Base-by-base conservation (phyloP, 176 grass and related monocot species). In the Thinopyrum elongatum region DNA sequence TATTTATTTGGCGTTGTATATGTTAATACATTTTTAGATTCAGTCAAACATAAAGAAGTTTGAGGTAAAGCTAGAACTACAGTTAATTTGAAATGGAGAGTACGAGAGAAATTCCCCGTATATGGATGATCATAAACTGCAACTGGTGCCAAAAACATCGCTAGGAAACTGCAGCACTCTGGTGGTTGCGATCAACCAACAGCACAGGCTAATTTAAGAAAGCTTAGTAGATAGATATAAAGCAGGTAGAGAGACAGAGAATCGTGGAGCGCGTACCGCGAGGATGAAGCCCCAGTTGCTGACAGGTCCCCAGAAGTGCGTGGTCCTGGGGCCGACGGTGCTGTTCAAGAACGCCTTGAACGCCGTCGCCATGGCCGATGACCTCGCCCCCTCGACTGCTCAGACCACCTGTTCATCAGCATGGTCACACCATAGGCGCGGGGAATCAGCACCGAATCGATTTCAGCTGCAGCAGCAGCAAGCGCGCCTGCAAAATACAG, bases 281-380 rank as follows among this genome's bases (percentile, higher is more conserved):
- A 87, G 44, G 57, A 95, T 79, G n/a, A 95, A 91, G 35, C 94
- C 91, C 86, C 86, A 93, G 78, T 95, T 95, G 10, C 87, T 82
- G 81, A 95, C 49, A 22, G 94, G 94, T 49, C 72, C n/a, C 94
- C 94, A 95, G 69, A 95, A 95, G 80, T 95, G 94, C 21, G 94
- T 95, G 34, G 91, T 95, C 77, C 88, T 95, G 79, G 94, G 94
- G 10, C 91, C 94, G 42, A 93, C 66, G 22, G 94, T 91, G 71
- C 94, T 95, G 84, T 95, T 95, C 31, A 79, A 85, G 79, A 95
- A 95, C 14, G 42, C 72, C 83, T 76, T 91, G 38, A 94, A 65
- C 51, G 81, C 55, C 47, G 81, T 76, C 82, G 85, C 46, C 89
- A 90, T 90, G 33, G 51, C 64, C 8, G 12, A 60, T 13, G 5